Base-by-base conservation (phyloP, 371 early-diverging fungal genomes). In the Actinomortierella wolfii region DNA sequence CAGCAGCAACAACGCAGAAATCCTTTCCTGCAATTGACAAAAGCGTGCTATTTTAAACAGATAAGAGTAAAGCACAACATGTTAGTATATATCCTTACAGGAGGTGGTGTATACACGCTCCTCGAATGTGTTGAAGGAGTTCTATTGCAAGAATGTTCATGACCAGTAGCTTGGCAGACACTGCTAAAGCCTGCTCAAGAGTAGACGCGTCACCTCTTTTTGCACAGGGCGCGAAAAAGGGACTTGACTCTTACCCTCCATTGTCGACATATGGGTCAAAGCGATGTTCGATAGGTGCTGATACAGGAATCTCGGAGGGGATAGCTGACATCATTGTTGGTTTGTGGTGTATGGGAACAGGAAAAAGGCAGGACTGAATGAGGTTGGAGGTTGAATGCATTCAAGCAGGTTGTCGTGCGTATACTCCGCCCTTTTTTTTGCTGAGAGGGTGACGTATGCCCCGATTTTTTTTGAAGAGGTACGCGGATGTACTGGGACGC, bases 11-110 rank as follows among this genome's bases (percentile, higher is more conserved):
- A 15, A 99, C 79, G 69, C 93, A 91, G 71, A 91, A 99, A 81
- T 99, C 98, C 41, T 91, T 84, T 47, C 98, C 98, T 43, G 95
- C 94, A 77, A 99, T 91, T 48, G 95, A 94, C 54, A 99, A 75
- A 61, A 94, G 84, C 9, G 99, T 98, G 39, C 99, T 94, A 63
- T 54, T 24, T 41, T 3, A 18, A 5, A 28, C 34, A 20, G 21
- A 63, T 21, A 29, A 18, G n/a, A 62, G 40, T 29, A 42, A 41
- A 15, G 5, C 1, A 28, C 41, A 34, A 34, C 7, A 34, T 4
- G 34, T 34, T 34, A 34, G 34, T n/a, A n/a, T n/a, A n/a, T n/a
- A n/a, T n/a, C n/a, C n/a, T n/a, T n/a, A n/a, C n/a, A n/a, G n/a
- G n/a, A n/a, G n/a, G n/a, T n/a, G n/a, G n/a, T n/a, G n/a, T n/a